A percentile compares a stretch with the other conserved stretches of the same genome.
phyloP scores from a whole-genome alignment of 202 grass and related monocot genomes.

The Cymbopogon flexuosus region DNA sequence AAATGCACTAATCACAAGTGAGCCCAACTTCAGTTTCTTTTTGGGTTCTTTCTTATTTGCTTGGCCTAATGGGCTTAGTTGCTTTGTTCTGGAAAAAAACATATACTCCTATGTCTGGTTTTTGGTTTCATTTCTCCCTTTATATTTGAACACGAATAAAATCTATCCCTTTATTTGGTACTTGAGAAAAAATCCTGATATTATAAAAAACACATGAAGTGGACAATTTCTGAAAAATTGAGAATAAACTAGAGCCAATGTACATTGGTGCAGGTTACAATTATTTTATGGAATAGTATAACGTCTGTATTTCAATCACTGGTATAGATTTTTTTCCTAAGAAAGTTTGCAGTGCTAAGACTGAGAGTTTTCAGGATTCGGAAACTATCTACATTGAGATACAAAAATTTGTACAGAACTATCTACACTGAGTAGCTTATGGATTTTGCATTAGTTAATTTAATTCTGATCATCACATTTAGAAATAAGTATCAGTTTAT shows the following conservation, averaged over 20 bases:
- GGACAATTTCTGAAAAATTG: constrained; percentile 11
- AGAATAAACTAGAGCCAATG: not conserved
- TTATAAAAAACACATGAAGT: not conserved
- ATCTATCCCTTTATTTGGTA: not conserved
- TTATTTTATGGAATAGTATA: not conserved
- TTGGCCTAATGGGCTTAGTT: not conserved
- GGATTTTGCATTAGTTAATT: not conserved
- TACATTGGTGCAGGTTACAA: not conserved
- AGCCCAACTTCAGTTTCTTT: constrained; percentile 11
- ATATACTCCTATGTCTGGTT: not conserved
- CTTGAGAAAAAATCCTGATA: not conserved
- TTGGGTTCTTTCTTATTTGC: constrained; percentile 23
- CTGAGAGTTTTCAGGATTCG: not conserved
- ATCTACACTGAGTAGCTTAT: not conserved
- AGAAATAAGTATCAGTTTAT: not conserved
- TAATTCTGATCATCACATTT: not conserved
- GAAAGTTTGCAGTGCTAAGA: not conserved
- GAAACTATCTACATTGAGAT: not conserved
- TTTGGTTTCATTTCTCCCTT: constrained; percentile 27
- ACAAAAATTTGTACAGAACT: not conserved
- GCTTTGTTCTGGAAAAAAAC: not conserved
- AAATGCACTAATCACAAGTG: constrained; percentile 1
- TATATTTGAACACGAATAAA: not conserved
- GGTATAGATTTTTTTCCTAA: not conserved
- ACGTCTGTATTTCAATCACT: not conserved